Evolutionary conservation across 2,329 filamentous ascomycete species (phyloP).

Genomic region (Alternaria conjuncta): DNA sequence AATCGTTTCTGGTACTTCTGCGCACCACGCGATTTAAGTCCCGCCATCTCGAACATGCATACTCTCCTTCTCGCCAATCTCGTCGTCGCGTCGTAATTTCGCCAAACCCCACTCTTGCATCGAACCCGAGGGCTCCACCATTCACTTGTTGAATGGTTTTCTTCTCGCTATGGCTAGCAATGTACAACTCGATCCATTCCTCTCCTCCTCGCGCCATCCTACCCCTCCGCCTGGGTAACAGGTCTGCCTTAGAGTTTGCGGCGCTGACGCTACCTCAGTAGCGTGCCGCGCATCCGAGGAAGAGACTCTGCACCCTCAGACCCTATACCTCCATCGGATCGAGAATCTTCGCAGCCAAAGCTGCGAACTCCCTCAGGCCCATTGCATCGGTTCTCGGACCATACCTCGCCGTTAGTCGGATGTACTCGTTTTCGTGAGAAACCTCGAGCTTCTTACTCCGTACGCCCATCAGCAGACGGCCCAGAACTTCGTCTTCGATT

Average conservation of each 20-base stretch:
- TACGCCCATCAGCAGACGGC: neutral
- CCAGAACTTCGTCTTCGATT: neutral
- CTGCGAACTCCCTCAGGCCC: neutral
- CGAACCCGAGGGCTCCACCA: neutral
- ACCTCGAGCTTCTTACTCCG: neutral
- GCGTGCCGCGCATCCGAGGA: neutral
- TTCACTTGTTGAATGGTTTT: neutral
- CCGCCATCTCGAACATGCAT: neutral
- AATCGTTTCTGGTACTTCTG: neutral
- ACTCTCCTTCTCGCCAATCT: neutral
- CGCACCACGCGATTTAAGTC: neutral
- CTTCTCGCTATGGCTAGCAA: neutral
- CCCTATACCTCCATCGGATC: neutral
- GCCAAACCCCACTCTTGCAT: neutral
- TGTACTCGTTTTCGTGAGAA: neutral
- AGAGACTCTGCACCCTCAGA: neutral
- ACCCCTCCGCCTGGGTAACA: neutral
- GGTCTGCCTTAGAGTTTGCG: neutral
- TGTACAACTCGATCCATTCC: neutral
- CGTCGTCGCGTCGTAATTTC: neutral
- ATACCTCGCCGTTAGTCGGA: neutral
- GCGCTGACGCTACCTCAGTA: neutral
- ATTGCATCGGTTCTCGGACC: neutral
- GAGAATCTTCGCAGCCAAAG: neutral
- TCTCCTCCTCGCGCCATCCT: neutral